These are phyloP conservation scores for Colletotrichum sojae DNA, from an alignment of 2,329 filamentous ascomycete genomes.

Conservation along the genomic window DNA sequence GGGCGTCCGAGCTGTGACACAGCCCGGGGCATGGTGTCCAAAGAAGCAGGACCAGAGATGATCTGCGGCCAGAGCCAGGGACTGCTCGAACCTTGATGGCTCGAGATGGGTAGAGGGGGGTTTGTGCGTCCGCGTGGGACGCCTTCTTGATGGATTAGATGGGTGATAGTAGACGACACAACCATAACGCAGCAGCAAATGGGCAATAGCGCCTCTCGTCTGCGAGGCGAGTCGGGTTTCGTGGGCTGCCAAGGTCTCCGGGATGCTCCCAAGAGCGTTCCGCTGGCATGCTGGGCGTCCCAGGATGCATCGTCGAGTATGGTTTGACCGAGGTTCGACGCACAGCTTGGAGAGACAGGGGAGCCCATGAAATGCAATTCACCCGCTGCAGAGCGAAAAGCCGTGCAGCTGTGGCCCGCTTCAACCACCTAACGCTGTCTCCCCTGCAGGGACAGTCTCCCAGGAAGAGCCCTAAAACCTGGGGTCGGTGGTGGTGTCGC, in stretches of 20 bases:
- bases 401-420: background rate
- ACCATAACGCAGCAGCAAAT: too few species aligned
- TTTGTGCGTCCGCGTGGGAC: too few species aligned
- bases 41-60: slow-evolving; percentile 13
- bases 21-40: slow-evolving; percentile 6
- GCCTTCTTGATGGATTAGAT: background rate
- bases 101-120: background rate
- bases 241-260: slow-evolving; percentile 8
- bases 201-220: background rate
- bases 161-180: too few species aligned
- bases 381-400: background rate
- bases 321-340: background rate
- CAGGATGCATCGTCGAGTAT: slow-evolving; percentile 1
- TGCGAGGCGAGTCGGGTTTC: slow-evolving; percentile 18
- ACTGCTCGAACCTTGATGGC: slow-evolving; percentile 22
- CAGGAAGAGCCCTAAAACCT: slow-evolving; percentile 24
- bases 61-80: slow-evolving; percentile 24
- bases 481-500: slow-evolving; percentile 10
- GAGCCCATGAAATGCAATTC: background rate
- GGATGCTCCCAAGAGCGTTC: slow-evolving; percentile 18
- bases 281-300: background rate
- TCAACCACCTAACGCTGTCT: background rate
- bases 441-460: slow-evolving; percentile 1
- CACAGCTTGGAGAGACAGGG: background rate
- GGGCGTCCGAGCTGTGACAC: slow-evolving; percentile 26